These are phyloP conservation scores for Solanum lycopersicoides DNA, from an alignment of 257 asterid genomes.

Conservation along the genomic window DNA sequence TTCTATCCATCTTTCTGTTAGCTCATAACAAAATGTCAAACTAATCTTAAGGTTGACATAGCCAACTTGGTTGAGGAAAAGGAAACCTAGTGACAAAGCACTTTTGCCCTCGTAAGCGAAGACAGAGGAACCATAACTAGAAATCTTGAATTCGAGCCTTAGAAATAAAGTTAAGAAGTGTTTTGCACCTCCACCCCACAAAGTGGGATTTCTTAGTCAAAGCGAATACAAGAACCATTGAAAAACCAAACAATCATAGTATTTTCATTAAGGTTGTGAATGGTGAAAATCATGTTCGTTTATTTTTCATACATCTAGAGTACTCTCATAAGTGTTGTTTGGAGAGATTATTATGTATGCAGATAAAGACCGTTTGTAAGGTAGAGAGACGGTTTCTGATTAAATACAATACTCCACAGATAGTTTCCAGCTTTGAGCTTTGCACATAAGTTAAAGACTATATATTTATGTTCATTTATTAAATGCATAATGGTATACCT, in stretches of 20 bases:
- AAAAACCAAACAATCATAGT: background rate
- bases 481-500: background rate
- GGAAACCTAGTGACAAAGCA: background rate
- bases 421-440: background rate
- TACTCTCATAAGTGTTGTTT: background rate
- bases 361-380: background rate
- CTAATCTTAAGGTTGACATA: background rate
- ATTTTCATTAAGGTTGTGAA: too few species aligned
- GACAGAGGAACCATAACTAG: background rate
- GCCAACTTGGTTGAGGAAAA: background rate
- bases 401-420: background rate
- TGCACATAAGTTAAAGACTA: background rate
- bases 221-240: background rate
- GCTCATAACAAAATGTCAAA: background rate
- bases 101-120: background rate
- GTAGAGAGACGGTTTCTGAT: background rate
- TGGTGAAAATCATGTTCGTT: too few species aligned
- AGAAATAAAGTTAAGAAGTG: background rate
- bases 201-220: background rate
- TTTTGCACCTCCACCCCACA: background rate
- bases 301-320: rapidly evolving
- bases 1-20: background rate
- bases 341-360: background rate
- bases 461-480: background rate
- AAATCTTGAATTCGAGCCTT: background rate